A percentile compares a stretch with the other conserved stretches of the same genome.
Conservation (phyloP, 257 asterid species). For the Penstemon barbatus region DNA sequence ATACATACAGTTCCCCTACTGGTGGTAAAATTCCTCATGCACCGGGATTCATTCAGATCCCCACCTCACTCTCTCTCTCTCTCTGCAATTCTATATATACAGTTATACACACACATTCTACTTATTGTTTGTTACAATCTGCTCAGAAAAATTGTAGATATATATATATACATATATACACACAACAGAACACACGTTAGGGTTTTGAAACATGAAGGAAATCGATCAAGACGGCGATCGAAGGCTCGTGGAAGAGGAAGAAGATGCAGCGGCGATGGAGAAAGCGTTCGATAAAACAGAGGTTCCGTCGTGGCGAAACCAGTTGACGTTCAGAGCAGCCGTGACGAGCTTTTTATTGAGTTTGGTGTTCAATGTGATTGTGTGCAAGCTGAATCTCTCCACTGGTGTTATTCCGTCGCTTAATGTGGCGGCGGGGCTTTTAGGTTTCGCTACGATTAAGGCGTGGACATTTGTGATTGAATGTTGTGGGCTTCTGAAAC, state of each 20-base stretch:
- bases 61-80: background rate
- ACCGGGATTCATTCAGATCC: slow-evolving; percentile 8
- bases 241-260: background rate
- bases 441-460: slow-evolving; percentile 60
- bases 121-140: background rate
- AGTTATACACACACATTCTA: background rate
- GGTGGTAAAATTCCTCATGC: slow-evolving; percentile 12
- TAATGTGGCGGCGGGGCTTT: slow-evolving; percentile 73
- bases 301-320: slow-evolving; percentile 58
- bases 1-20: background rate
- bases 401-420: slow-evolving; percentile 76
- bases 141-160: background rate
- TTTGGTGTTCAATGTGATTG: slow-evolving; percentile 59
- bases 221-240: background rate
- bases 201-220: slow-evolving; percentile 2
- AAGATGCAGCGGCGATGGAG: slow-evolving; percentile 35
- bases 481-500: slow-evolving; percentile 50
- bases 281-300: slow-evolving; percentile 33
- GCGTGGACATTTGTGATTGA: slow-evolving; percentile 36
- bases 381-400: slow-evolving; percentile 64
- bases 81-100: background rate
- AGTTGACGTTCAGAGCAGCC: slow-evolving; percentile 51
- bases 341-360: slow-evolving; percentile 46
- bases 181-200: background rate
- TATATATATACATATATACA: background rate